Conservation (phyloP, 2,329 filamentous ascomycete species). For the Phialocephala sp. region DNA sequence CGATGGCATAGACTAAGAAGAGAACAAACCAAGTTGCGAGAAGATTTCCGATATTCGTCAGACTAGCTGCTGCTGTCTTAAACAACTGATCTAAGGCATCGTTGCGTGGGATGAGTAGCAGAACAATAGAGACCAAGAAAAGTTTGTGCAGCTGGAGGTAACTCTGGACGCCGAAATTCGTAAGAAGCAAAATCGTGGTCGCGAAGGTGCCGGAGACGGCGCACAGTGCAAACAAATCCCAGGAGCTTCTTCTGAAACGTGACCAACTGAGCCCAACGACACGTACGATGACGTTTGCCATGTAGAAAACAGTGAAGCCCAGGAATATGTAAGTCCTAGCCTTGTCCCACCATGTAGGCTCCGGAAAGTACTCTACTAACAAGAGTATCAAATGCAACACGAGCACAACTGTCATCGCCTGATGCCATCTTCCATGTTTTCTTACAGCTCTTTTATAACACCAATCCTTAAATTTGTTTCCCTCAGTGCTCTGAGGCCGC, state of each 20-base stretch:
- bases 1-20: slow-evolving; percentile 95
- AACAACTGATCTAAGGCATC: slow-evolving; percentile 97
- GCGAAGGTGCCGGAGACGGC: slow-evolving; percentile 80
- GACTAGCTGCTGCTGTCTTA: slow-evolving; percentile 94
- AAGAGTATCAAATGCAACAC: slow-evolving; percentile 84
- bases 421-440: slow-evolving; percentile 92
- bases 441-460: slow-evolving; percentile 94
- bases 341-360: slow-evolving; percentile 72
- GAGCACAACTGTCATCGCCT: slow-evolving; percentile 77
- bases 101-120: slow-evolving; percentile 92
- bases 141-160: slow-evolving; percentile 90
- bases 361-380: slow-evolving; percentile 83
- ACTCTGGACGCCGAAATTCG: slow-evolving; percentile 59
- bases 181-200: slow-evolving; percentile 79
- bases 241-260: slow-evolving; percentile 89
- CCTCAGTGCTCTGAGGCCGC: slow-evolving; percentile 79
- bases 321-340: slow-evolving; percentile 81
- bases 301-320: slow-evolving; percentile 79
- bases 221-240: slow-evolving; percentile 89
- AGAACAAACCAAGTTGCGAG: slow-evolving; percentile 97
- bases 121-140: slow-evolving; percentile 86
- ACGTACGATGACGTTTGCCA: slow-evolving; percentile 81
- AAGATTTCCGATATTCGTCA: slow-evolving; percentile 88
- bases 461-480: slow-evolving; percentile 85
- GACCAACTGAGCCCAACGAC: slow-evolving; percentile 90